Conservation (phyloP, 2,329 filamentous ascomycete genomes). For the Lojkania enalia region DNA sequence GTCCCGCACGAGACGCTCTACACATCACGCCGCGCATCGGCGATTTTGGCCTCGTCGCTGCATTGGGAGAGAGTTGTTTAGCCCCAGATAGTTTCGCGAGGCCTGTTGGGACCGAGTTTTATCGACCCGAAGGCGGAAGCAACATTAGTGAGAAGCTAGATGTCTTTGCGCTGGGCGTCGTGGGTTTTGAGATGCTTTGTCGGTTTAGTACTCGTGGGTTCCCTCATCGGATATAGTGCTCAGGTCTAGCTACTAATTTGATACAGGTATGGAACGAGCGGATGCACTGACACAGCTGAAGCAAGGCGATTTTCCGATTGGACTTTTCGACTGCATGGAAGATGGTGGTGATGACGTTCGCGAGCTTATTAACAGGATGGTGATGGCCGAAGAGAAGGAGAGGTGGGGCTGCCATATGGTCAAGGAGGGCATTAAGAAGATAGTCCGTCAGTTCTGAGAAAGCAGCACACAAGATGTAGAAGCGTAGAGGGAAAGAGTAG, state of each 20-base stretch:
- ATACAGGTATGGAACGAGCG: constrained; percentile 44
- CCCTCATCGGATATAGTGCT: not conserved
- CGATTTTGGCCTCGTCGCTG: constrained; percentile 68
- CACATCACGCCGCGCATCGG: constrained; percentile 65
- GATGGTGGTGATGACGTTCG: constrained; percentile 1
- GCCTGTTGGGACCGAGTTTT: constrained; percentile 64
- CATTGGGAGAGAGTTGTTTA: constrained; percentile 48
- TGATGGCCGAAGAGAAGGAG: not conserved
- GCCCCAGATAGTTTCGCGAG: constrained; percentile 31
- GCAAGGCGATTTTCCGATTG: constrained; percentile 32
- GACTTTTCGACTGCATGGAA: constrained; percentile 25
- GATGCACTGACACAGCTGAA: constrained; percentile 41
- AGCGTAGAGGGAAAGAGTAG: too few species aligned
- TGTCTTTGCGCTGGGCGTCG: constrained; percentile 64
- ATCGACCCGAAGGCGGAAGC: constrained; percentile 53
- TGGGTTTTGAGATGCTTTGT: constrained; percentile 64
- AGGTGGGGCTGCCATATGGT: constrained; percentile 1
- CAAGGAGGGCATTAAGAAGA: not conserved
- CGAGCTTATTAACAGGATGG: constrained; percentile 1
- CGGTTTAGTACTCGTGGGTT: constrained; percentile 50
- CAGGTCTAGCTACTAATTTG: not conserved
- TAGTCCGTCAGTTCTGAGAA: not conserved
- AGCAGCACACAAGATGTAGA: too few species aligned
- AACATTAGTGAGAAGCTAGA: constrained; percentile 58
- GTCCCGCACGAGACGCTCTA: constrained; percentile 38